These are phyloP conservation scores for Pleurotus platypus DNA, from an alignment of 768 basidiomycete species.

Conservation along the genomic window DNA sequence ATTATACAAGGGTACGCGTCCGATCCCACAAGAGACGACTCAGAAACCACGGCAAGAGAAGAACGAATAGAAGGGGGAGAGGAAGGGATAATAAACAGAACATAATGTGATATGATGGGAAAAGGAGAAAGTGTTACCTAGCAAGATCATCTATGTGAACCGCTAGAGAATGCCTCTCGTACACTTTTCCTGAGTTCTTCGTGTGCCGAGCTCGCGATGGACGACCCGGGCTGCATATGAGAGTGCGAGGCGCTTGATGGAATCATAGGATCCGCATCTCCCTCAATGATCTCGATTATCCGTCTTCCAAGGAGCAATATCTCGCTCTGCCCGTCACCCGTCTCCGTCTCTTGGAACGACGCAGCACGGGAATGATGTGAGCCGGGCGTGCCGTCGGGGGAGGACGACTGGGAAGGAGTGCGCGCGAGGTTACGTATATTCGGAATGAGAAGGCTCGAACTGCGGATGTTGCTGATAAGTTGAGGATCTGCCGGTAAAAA, in stretches of 20 bases:
- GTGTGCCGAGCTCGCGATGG: constrained; percentile 57
- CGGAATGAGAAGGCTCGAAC: constrained; percentile 74
- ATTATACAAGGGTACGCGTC: neutral
- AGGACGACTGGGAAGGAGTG: constrained; percentile 66
- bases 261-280: constrained; percentile 56
- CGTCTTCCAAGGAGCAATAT: constrained; percentile 82
- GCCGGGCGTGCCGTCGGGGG: constrained; percentile 62
- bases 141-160: constrained; percentile 46
- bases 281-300: constrained; percentile 85
- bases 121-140: constrained; percentile 3
- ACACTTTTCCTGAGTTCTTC: constrained; percentile 82
- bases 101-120: constrained; percentile 13
- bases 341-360: constrained; percentile 80
- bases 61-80: neutral
- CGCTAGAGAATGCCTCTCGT: constrained; percentile 73
- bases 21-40: neutral
- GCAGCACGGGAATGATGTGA: constrained; percentile 66
- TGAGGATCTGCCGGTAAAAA: constrained; percentile 61
- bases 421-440: constrained; percentile 84
- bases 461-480: constrained; percentile 86
- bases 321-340: constrained; percentile 87
- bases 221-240: constrained; percentile 68
- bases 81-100: constrained; percentile 9
- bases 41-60: neutral
- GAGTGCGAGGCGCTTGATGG: constrained; percentile 62